Base-by-base conservation (phyloP, 345 rosid genomes). In the Eucalyptus sp. region DNA sequence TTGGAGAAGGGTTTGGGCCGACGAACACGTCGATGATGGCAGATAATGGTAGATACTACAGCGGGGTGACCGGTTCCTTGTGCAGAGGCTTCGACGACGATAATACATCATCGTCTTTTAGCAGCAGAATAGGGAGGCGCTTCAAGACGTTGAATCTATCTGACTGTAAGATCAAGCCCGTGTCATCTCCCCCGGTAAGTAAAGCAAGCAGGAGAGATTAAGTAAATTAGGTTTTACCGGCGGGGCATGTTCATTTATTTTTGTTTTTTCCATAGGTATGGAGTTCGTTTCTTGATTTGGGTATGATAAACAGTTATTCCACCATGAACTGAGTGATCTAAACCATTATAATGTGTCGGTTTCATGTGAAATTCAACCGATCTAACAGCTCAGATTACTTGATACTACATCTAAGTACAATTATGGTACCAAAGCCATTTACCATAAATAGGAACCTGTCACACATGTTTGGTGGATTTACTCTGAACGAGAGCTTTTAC, bases 91-190 rank as follows among this genome's bases (percentile, higher is more conserved):
- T 76, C 84, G 48, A 76, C 8, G 29, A 76, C 16, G 84, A 41
- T 43, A 22, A 41, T 20, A 76, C 84, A 44, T 37, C 81, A 20
- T 41, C 89, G 6, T 80, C 88, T 29, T 90, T 92, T 86, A 89
- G 89, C 81, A 89, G 93, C 88, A 91, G 93, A 88, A 86, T 94
- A 25, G 94, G 90, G 88, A 93, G 94, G 89, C 94, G 96, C 91
- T 91, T 90, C 49, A 94, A 92, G 87, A 89, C 98, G 17, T 87
- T 91, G 90, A 92, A 83, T 90, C 88, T 89, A 87, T 93, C 96
- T 2, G 94, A 95, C 58, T 12, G 48, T 88, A 89, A 91, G 43
- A 94, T 91, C 91, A 96, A 96, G 92, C 94, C 92, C 90, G 93
- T 90, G 62, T 90, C 90, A 51, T 94, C 92, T 89, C 81, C 93